Evolutionary conservation across 129 eudicot species (phyloP), one percentile per base, ranked within the genome.

Genomic region (Kitagawia praeruptora): DNA sequence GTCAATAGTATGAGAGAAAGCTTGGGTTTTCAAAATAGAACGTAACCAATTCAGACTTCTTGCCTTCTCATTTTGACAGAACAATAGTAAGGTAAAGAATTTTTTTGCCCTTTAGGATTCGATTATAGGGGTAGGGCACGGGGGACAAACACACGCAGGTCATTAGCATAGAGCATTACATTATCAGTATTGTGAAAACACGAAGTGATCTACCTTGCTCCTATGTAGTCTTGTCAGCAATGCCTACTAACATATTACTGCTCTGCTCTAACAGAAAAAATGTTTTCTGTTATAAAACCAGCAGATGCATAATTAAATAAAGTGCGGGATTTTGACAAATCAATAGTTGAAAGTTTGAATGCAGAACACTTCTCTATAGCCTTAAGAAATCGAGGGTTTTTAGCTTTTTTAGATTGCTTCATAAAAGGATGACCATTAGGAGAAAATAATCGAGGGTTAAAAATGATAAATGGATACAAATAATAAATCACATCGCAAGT

Each of bases 201-300:
- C 7, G 11, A 72, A 21, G 41, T 48, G 27, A 40, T 72, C 16
- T 51, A 73, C 80, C 86, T 75, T 80, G 70, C 61, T 46, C 44
- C 19, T 58, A 13, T 19, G 25, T 80, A 9, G 66, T 34, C 41
- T 27, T 80, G 45, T 40, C 72, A n/a, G 37, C 70, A 40, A 18
- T 51, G 31, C 45, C 46, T 41, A 18, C 28, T 18, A 39, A 18
- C 27, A 37, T 76, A 58, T 56, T 64, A 42, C 14, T 25, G 46
- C 47, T 74, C 37, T 23, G 21, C 78, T 80, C 18, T 58, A 74
- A n/a, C n/a, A n/a, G n/a, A n/a, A n/a, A n/a, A n/a, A n/a, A n/a
- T n/a, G n/a, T n/a, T n/a, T n/a, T n/a, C n/a, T n/a, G n/a, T n/a
- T n/a, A n/a, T n/a, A n/a, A n/a, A n/a, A n/a, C n/a, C n/a, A n/a